phyloP scores from a whole-genome alignment of 2,329 filamentous ascomycete species.

The Basipetospora chlamydospora region DNA sequence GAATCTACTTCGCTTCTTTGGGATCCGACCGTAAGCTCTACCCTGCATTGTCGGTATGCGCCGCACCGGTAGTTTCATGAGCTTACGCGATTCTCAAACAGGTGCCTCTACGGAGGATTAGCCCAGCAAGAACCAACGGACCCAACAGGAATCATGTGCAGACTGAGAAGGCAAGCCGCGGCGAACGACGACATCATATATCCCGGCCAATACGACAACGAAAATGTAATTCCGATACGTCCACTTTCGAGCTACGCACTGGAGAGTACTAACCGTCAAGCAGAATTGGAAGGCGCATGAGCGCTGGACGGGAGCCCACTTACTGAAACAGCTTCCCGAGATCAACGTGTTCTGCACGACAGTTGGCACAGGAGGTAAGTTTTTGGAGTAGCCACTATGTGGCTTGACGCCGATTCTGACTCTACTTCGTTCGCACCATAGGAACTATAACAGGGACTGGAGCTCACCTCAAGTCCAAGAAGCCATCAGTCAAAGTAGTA shows the following conservation, averaged over 20 bases:
- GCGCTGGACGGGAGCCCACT: slow-evolving; percentile 45
- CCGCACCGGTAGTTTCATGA: not conserved
- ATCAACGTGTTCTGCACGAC: slow-evolving; percentile 41
- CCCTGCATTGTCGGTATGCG: not conserved
- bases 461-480: slow-evolving; percentile 8
- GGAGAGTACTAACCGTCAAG: not conserved
- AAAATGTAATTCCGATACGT: slow-evolving; percentile 13
- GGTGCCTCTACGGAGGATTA: slow-evolving; percentile 18
- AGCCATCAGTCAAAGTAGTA: slow-evolving; percentile 15
- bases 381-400: not conserved
- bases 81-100: slow-evolving; percentile 6
- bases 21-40: slow-evolving; percentile 16
- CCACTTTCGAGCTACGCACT: too few relatives aligned
- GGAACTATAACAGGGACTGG: slow-evolving; percentile 1
- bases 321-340: slow-evolving; percentile 38
- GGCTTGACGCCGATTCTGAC: not conserved
- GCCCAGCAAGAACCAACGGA: slow-evolving; percentile 19
- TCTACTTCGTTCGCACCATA: not conserved
- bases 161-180: slow-evolving; percentile 15
- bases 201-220: slow-evolving; percentile 20
- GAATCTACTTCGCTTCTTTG: slow-evolving; percentile 19
- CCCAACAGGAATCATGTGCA: slow-evolving; percentile 17
- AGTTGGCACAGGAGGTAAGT: slow-evolving; percentile 39
- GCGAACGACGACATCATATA: slow-evolving; percentile 14
- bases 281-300: slow-evolving; percentile 40